Evolutionary conservation across 805 yeast genomes (phyloP).

Genomic region (Saturnispora hagleri): DNA sequence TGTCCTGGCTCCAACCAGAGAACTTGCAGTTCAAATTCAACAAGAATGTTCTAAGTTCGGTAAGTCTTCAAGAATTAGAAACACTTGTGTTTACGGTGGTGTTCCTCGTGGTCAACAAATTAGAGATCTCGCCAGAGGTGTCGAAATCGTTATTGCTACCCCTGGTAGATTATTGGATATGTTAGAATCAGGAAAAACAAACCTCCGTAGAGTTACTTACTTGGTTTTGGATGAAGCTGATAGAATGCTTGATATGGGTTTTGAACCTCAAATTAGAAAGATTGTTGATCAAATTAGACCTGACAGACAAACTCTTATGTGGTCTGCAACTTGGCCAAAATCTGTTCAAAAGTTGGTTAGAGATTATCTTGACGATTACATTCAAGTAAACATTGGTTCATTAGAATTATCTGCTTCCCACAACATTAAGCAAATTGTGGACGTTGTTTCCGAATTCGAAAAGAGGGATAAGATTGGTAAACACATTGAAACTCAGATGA

Average conservation of each 20-base stretch:
- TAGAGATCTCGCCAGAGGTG: slow-evolving; percentile 92
- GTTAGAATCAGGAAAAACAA: slow-evolving; percentile 92
- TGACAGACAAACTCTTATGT: slow-evolving; percentile 98
- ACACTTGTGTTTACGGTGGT: slow-evolving; percentile 98
- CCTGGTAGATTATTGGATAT: slow-evolving; percentile 98
- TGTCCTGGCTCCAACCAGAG: slow-evolving; percentile 97
- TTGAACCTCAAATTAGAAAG: slow-evolving; percentile 98
- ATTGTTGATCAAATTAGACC: slow-evolving; percentile 95
- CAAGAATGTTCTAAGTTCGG: slow-evolving; percentile 94
- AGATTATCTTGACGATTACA: slow-evolving; percentile 86
- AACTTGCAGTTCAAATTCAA: slow-evolving; percentile 96
- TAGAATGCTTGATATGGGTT: slow-evolving; percentile 99
- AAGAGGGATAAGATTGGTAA: slow-evolving; percentile 85
- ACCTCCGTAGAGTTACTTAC: slow-evolving; percentile 92
- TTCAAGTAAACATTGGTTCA: slow-evolving; percentile 95
- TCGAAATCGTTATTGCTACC: slow-evolving; percentile 93
- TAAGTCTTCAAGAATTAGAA: slow-evolving; percentile 82
- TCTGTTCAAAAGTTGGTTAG: slow-evolving; percentile 89
- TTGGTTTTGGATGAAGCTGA: slow-evolving; percentile 98
- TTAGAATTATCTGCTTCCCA: slow-evolving; percentile 94
- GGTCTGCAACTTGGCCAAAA: slow-evolving; percentile 99
- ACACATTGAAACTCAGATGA: slow-evolving; percentile 76
- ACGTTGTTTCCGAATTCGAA: slow-evolving; percentile 84
- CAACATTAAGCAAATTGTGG: slow-evolving; percentile 87
- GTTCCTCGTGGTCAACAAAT: slow-evolving; percentile 97